Conservation (phyloP, 345 rosid genomes). For the Hibiscus syriacus region DNA sequence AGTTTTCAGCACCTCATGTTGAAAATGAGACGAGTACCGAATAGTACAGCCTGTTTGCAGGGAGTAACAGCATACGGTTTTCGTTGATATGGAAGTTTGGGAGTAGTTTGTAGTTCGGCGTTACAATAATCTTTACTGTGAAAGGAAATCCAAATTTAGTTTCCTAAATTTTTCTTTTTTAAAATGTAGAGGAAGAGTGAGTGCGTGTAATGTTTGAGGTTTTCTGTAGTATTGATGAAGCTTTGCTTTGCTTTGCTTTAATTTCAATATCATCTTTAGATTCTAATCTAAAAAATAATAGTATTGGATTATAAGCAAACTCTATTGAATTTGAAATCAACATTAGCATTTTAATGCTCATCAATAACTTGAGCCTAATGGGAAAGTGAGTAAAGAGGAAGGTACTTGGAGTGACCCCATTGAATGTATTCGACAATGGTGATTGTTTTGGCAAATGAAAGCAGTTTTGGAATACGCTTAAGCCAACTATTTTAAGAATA, state of each 20-base stretch:
- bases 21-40: constrained; percentile 39
- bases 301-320: no score
- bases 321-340: no score
- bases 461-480: neutral
- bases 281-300: no score
- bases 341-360: no score
- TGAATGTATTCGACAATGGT: constrained; percentile 1
- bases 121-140: constrained; percentile 35
- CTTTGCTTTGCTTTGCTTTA: no score
- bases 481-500: neutral
- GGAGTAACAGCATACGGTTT: constrained; percentile 57
- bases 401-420: constrained; percentile 34
- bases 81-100: constrained; percentile 37
- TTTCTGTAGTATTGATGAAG: no score
- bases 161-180: constrained; percentile 12
- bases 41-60: constrained; percentile 87
- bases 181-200: constrained; percentile 16
- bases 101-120: constrained; percentile 28
- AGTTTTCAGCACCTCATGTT: constrained; percentile 35
- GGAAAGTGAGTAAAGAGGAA: constrained; percentile 17
- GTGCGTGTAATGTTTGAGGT: no score
- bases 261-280: no score
- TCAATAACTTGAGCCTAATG: no score
- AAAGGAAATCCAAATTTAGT: constrained; percentile 28
- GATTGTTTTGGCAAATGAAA: constrained; percentile 2